phyloP scores from a whole-genome alignment of 306 rosid genomes.

The Vigna hirtella region DNA sequence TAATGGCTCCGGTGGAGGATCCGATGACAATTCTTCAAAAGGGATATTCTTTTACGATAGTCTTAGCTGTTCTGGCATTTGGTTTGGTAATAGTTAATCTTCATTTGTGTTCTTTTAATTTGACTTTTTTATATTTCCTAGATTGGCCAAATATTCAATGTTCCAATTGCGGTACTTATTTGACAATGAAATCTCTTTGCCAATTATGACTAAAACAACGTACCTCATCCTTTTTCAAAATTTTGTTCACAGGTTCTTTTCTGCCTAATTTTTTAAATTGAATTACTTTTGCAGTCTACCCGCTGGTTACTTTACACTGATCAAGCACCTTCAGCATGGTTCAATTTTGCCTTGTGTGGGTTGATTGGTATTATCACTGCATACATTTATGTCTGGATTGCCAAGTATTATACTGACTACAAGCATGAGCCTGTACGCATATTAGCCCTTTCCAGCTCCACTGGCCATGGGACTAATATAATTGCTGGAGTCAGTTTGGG shows the following conservation, averaged over 20 bases:
- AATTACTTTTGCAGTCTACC: constrained; percentile 74
- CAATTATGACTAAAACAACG: constrained; percentile 23
- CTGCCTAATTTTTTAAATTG: constrained; percentile 40
- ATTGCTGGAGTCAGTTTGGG: constrained; percentile 99
- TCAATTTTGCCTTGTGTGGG: constrained; percentile 96
- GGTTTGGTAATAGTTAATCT: constrained; percentile 76
- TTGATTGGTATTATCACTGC: constrained; percentile 97
- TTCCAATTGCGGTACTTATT: constrained; percentile 23
- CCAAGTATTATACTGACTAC: constrained; percentile 96
- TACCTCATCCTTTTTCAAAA: constrained; percentile 35
- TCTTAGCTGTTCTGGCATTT: constrained; percentile 90
- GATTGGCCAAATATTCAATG: constrained; percentile 24
- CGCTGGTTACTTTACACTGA: constrained; percentile 96
- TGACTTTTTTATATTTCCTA: constrained; percentile 29
- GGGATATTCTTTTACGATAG: constrained; percentile 90
- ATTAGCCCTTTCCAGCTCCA: constrained; percentile 91
- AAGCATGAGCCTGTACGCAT: constrained; percentile 97
- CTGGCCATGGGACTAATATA: constrained; percentile 98
- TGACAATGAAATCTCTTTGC: constrained; percentile 37
- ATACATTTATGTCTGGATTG: constrained; percentile 84
- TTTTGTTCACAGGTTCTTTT: constrained; percentile 24
- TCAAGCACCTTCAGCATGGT: constrained; percentile 99
- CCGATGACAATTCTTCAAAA: constrained; percentile 95
- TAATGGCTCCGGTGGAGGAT: constrained; percentile 79
- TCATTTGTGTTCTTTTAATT: constrained; percentile 38